phyloP scores from a whole-genome alignment of 352 stramenopile genomes.

The Pythium phragmiticola region DNA sequence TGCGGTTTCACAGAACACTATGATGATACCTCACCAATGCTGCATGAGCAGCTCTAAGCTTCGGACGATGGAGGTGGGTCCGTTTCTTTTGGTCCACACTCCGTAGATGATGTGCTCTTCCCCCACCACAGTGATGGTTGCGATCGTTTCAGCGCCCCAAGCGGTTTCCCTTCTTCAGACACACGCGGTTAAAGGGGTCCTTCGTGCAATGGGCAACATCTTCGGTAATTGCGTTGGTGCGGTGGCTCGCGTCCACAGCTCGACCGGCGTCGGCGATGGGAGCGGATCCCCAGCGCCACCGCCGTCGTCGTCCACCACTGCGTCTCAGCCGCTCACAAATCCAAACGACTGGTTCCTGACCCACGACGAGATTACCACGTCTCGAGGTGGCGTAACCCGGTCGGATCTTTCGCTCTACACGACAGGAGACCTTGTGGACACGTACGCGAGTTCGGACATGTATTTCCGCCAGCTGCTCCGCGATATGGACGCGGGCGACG shows the following conservation, averaged over 20 bases:
- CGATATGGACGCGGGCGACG: constrained; percentile 36
- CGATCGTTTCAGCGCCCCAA: background rate
- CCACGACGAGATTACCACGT: constrained; percentile 47
- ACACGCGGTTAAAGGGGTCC: background rate
- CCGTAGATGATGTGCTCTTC: background rate
- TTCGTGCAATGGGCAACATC: background rate
- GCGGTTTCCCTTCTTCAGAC: background rate
- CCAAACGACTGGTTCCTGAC: constrained; percentile 56
- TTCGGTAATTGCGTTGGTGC: background rate
- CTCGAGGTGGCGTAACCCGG: constrained; percentile 46
- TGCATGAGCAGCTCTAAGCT: too few relatives aligned
- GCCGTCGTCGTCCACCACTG: background rate
- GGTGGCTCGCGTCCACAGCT: background rate
- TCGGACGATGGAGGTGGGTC: too few relatives aligned
- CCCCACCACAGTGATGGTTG: too few relatives aligned
- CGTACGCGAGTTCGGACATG: constrained; percentile 36
- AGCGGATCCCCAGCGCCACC: background rate
- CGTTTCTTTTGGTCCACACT: too few relatives aligned
- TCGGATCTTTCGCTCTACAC: constrained; percentile 47
- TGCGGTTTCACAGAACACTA: too few relatives aligned
- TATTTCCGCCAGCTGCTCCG: constrained; percentile 54
- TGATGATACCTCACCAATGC: too few relatives aligned
- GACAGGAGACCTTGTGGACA: constrained; percentile 45
- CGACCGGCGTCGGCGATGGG: background rate
- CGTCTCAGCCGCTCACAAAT: background rate